Conservation (phyloP, 345 rosid species). For the Viola odorata region DNA sequence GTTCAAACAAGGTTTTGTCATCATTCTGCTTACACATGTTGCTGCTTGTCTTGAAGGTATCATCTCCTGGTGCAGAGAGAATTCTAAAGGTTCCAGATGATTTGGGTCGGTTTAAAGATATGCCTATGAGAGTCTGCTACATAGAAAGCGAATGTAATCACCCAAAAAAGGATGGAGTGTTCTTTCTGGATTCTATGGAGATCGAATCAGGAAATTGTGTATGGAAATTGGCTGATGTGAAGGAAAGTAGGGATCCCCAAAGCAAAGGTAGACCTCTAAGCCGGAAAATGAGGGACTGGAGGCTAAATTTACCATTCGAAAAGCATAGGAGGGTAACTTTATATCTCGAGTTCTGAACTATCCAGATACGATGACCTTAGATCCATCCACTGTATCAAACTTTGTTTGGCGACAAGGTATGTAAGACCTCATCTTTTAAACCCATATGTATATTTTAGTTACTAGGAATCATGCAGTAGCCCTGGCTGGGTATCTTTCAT, state of each 20-base stretch:
- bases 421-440: not conserved
- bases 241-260: conserved; percentile 71
- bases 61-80: conserved; percentile 90
- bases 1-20: not conserved
- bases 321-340: conserved; percentile 51
- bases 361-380: not conserved
- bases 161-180: conserved; percentile 46
- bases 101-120: conserved; percentile 52
- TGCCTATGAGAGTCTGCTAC: conserved; percentile 69
- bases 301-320: conserved; percentile 49
- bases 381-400: not conserved
- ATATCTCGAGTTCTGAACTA: conserved; percentile 45
- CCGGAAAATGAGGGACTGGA: conserved; percentile 73
- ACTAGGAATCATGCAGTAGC: not conserved
- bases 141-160: conserved; percentile 35
- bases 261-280: conserved; percentile 74
- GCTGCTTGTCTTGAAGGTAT: conserved; percentile 40
- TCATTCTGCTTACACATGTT: not conserved
- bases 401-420: not conserved
- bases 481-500: not conserved
- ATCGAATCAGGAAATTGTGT: conserved; percentile 49
- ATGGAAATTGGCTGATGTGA: conserved; percentile 83
- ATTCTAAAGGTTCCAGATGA: conserved; percentile 72
- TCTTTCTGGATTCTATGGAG: conserved; percentile 57
- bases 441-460: not conserved